Evolutionary conservation across 148 eudicot genomes (phyloP).

Genomic region (Simmondsia chinensis): DNA sequence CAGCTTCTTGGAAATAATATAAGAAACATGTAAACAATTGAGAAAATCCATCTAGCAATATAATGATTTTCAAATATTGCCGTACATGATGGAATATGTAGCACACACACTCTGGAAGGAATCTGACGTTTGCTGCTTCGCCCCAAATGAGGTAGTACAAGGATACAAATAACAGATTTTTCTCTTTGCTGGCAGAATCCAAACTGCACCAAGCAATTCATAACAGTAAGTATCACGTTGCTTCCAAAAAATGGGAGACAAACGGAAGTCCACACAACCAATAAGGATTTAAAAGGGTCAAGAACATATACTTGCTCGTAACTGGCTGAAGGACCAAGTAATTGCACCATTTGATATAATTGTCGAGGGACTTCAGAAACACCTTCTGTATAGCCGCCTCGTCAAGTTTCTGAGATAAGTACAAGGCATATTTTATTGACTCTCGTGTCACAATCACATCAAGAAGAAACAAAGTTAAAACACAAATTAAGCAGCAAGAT

Average conservation of each 20-base stretch:
- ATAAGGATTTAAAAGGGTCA: neutral
- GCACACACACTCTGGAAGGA: constrained; percentile 98
- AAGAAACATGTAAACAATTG: too few species aligned
- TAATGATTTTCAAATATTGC: neutral
- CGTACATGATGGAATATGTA: constrained; percentile 99
- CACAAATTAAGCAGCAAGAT: neutral
- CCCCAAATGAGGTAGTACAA: constrained; percentile 94
- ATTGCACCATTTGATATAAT: constrained; percentile 89
- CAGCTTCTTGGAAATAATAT: too few species aligned
- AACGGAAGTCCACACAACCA: neutral
- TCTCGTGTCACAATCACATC: neutral
- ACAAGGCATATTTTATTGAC: neutral
- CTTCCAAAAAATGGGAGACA: neutral
- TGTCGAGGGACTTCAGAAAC: constrained; percentile 79
- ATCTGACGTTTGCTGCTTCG: constrained; percentile 91
- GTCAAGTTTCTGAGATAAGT: constrained; percentile 68
- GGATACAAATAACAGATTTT: constrained; percentile 63
- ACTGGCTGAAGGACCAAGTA: constrained; percentile 74
- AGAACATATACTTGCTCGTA: constrained; percentile 73
- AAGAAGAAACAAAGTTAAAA: neutral
- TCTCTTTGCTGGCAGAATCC: constrained; percentile 79
- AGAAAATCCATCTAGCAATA: too few species aligned
- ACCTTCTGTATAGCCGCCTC: constrained; percentile 88
- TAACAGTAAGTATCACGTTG: constrained; percentile 2
- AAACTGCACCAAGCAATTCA: constrained; percentile 42